Base-by-base conservation (phyloP, 306 rosid genomes). In the Lupinus albus region DNA sequence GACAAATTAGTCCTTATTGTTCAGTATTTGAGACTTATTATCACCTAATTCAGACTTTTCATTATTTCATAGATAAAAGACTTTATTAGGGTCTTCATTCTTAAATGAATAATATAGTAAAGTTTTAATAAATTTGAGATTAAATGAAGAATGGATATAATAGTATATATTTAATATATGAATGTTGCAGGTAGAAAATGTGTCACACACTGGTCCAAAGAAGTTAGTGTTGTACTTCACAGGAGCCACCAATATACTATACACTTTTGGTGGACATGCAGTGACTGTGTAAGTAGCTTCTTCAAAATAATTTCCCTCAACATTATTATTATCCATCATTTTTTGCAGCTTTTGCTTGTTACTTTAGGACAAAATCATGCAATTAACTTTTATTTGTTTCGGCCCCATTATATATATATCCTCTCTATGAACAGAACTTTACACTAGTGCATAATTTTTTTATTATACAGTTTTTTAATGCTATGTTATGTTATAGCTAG, bases 191-290 rank as follows among this genome's bases (percentile, higher is more conserved):
- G 77, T 0, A 0, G 90, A 84, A 39, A 89, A 87, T 49, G 97
- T 86, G 55, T 76, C 78, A 17, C 97, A 90, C 70, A 57, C 95
- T 0, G 99, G 84, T 49, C 97, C 99, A 33, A 49, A 65, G 4
- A 90, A 90, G 73, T 74, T 86, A 13, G 99, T 93, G 52, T 85
- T 93, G 42, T 93, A 93, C 64, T 93, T 93, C 88, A 93, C 99
- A 32, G 99, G 99, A 53, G 99, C 99, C 68, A 93, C 99, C 49
- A 90, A 93, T 51, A 93, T 93, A 45, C 86, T 93, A 11, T 93
- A 93, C 90, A 93, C 99, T 15, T 93, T 93, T 76, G 99, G 99
- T 74, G 99, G 99, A 57, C 99, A 93, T 72, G 99, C 99, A 51
- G 95, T 93, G 8, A 93, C 99, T 44, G 99, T 93, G 99, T 93